Evolutionary conservation across 2,329 filamentous ascomycete genomes (phyloP).

Genomic region (Capronia epimyces): DNA sequence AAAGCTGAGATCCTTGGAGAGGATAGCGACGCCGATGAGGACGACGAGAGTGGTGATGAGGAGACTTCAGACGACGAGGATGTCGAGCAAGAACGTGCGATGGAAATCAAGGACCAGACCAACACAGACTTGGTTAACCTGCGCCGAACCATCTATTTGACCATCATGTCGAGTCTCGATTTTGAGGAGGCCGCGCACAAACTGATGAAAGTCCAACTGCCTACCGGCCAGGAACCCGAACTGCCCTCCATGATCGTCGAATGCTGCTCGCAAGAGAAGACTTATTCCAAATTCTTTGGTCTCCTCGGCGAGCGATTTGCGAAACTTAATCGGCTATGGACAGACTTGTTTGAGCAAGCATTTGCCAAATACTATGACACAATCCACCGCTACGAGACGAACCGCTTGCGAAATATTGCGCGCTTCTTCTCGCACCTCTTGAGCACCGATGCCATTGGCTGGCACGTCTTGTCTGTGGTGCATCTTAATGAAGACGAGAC

Average conservation of each 20-base stretch:
- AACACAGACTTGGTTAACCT: slow-evolving; percentile 94
- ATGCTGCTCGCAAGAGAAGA: slow-evolving; percentile 92
- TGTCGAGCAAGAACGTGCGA: slow-evolving; percentile 68
- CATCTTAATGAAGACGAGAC: slow-evolving; percentile 96
- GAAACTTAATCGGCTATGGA: slow-evolving; percentile 93
- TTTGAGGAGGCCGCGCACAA: slow-evolving; percentile 98
- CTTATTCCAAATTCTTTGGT: slow-evolving; percentile 96
- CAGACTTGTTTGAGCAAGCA: slow-evolving; percentile 80
- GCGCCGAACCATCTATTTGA: slow-evolving; percentile 90
- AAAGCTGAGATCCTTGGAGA: slow-evolving; percentile 94
- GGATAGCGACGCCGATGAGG: slow-evolving; percentile 76
- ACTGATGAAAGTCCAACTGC: slow-evolving; percentile 87
- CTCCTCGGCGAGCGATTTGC: slow-evolving; percentile 90
- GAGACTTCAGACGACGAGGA: slow-evolving; percentile 64
- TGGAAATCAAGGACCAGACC: slow-evolving; percentile 97
- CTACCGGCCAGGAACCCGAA: slow-evolving; percentile 78
- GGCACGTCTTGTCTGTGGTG: slow-evolving; percentile 80
- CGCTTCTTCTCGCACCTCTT: slow-evolving; percentile 91
- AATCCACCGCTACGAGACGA: slow-evolving; percentile 95
- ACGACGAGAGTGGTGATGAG: slow-evolving; percentile 49
- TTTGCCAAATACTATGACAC: slow-evolving; percentile 95
- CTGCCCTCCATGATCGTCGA: slow-evolving; percentile 96
- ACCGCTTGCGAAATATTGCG: slow-evolving; percentile 88
- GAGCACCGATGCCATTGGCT: slow-evolving; percentile 79
- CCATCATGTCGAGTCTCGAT: slow-evolving; percentile 92